phyloP scores from a whole-genome alignment of 768 basidiomycete species.

The Psilocybe azurescens region DNA sequence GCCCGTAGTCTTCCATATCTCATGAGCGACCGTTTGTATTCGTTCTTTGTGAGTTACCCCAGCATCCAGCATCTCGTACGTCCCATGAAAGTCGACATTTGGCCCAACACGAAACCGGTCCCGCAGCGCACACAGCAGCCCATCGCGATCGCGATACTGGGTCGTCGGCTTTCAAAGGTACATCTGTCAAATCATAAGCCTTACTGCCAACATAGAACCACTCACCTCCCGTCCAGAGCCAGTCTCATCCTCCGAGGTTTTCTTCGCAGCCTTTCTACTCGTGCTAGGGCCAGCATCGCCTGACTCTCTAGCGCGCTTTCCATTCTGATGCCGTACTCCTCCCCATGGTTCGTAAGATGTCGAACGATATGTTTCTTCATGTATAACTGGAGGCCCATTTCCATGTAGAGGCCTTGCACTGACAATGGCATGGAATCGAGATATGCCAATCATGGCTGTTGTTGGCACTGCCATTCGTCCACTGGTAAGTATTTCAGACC shows the following conservation, averaged over 20 bases:
- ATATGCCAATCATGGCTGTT: constrained; percentile 14
- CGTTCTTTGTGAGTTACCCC: constrained; percentile 43
- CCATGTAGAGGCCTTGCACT: constrained; percentile 33
- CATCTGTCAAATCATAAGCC: background rate
- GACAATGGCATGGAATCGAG: constrained; percentile 41
- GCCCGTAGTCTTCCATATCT: constrained; percentile 54
- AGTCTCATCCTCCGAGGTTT: constrained; percentile 28
- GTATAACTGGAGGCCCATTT: constrained; percentile 28
- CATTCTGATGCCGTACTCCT: constrained; percentile 17
- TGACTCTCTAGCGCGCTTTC: constrained; percentile 25
- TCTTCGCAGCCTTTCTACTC: constrained; percentile 26
- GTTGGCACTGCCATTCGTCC: background rate
- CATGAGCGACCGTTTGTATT: constrained; percentile 45
- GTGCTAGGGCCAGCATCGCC: constrained; percentile 24
- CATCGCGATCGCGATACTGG: constrained; percentile 32
- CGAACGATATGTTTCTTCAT: constrained; percentile 15
- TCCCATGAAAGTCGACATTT: constrained; percentile 48
- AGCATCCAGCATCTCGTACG: constrained; percentile 36
- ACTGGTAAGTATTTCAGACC: background rate
- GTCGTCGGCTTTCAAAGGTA: constrained; percentile 30
- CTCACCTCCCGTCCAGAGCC: constrained; percentile 27
- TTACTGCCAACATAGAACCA: background rate
- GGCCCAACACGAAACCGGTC: constrained; percentile 37
- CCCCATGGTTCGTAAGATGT: constrained; percentile 24
- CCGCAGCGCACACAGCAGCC: constrained; percentile 38